phyloP scores from a whole-genome alignment of 2,329 filamentous ascomycete genomes.

The Fusarium sp. region DNA sequence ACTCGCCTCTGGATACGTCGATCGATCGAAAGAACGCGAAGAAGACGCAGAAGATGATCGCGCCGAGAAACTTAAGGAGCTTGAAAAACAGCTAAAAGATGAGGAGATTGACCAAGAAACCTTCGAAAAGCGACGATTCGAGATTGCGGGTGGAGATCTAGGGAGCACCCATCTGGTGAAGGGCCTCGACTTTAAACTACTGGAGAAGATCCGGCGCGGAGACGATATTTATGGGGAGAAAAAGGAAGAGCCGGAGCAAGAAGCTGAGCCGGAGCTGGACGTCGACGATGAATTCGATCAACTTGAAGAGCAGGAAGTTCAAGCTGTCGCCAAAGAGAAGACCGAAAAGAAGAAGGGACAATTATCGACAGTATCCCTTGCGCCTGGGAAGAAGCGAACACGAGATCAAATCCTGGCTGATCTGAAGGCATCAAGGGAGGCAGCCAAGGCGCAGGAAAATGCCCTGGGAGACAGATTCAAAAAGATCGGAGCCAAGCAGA shows the following conservation, averaged over 20 bases:
- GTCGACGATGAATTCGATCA: slow-evolving; percentile 76
- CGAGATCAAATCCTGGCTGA: slow-evolving; percentile 76
- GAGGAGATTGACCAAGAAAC: slow-evolving; percentile 85
- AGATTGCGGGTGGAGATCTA: slow-evolving; percentile 86
- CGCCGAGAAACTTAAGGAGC: slow-evolving; percentile 76
- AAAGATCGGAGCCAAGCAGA: slow-evolving; percentile 69
- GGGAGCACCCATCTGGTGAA: slow-evolving; percentile 89
- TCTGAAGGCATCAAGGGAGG: slow-evolving; percentile 71
- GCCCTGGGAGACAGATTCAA: slow-evolving; percentile 70
- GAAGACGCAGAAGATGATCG: slow-evolving; percentile 65
- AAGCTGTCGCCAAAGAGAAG: slow-evolving; percentile 63
- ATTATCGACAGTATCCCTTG: slow-evolving; percentile 64
- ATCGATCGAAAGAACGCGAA: slow-evolving; percentile 77
- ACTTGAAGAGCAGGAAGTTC: slow-evolving; percentile 66
- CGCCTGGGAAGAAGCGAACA: slow-evolving; percentile 70
- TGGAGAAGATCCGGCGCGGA: slow-evolving; percentile 75
- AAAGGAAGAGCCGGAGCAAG: slow-evolving; percentile 42
- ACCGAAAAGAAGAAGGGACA: slow-evolving; percentile 70
- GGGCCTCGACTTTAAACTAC: slow-evolving; percentile 86
- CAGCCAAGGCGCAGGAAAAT: slow-evolving; percentile 67
- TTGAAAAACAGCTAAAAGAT: slow-evolving; percentile 85
- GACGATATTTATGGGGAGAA: slow-evolving; percentile 71
- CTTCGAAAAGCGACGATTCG: slow-evolving; percentile 78
- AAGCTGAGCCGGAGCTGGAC: slow-evolving; percentile 50
- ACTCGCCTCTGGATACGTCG: slow-evolving; percentile 83